These are phyloP conservation scores for Prunus salicina DNA, from an alignment of 306 rosid species.

Conservation along the genomic window DNA sequence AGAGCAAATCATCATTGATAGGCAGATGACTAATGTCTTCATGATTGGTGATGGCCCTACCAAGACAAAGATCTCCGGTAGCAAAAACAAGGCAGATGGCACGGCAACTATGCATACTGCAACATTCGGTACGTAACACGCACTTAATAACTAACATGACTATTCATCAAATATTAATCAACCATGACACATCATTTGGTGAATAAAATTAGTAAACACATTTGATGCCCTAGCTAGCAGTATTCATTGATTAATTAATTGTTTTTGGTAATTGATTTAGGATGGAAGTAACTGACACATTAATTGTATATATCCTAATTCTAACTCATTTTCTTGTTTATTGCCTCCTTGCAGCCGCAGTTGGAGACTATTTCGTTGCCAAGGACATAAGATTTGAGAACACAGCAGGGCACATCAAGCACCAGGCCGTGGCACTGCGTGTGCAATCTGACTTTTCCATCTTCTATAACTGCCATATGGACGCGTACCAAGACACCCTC, in stretches of 20 bases:
- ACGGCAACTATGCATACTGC: neutral
- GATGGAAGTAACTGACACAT: too few species aligned
- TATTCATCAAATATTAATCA: too few species aligned
- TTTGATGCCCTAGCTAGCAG: too few species aligned
- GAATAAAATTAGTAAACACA: too few species aligned
- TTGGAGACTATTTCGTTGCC: conserved; percentile 18
- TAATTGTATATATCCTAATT: neutral
- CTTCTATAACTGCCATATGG: conserved; percentile 48
- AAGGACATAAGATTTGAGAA: conserved; percentile 28
- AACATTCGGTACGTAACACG: neutral
- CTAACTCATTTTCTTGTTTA: neutral
- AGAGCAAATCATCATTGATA: conserved; percentile 24
- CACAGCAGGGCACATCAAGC: conserved; percentile 45
- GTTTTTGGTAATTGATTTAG: too few species aligned
- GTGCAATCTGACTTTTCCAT: conserved; percentile 48
- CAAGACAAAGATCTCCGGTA: neutral
- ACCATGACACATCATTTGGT: too few species aligned
- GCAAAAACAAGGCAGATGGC: neutral
- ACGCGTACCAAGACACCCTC: conserved; percentile 57
- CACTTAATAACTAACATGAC: too few species aligned
- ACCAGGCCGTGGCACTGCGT: conserved; percentile 59
- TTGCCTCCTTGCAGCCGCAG: conserved; percentile 10
- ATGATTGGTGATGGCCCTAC: conserved; percentile 60
- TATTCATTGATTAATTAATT: too few species aligned
- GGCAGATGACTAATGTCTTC: conserved; percentile 18